phyloP scores from a whole-genome alignment of 2,329 filamentous ascomycete species.

The Cordyceps pruinosa region DNA sequence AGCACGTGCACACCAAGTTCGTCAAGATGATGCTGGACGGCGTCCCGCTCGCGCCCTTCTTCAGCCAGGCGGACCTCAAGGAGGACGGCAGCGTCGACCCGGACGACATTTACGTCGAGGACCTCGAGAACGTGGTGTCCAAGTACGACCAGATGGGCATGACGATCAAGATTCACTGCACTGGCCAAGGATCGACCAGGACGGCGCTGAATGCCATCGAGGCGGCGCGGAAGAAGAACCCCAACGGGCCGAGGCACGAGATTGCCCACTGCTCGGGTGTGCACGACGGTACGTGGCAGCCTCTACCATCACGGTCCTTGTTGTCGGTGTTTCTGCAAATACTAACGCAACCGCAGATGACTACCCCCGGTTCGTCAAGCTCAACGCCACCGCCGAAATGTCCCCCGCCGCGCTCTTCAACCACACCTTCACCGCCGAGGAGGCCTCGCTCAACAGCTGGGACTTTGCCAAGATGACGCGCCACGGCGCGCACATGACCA shows the following conservation, averaged over 20 bases:
- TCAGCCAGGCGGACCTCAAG: neutral
- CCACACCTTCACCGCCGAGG: neutral
- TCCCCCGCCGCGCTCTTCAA: neutral
- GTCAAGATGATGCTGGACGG: neutral
- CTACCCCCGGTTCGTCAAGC: neutral
- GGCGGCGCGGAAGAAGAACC: neutral
- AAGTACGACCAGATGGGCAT: neutral
- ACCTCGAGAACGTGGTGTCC: neutral
- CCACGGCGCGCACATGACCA: neutral
- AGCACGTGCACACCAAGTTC: neutral
- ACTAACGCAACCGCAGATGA: neutral
- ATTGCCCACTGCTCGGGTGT: neutral
- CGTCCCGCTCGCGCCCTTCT: neutral
- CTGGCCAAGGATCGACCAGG: neutral
- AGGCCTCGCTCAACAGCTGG: neutral
- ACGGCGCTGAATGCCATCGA: neutral
- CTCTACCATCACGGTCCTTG: neutral
- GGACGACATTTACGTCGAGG: neutral
- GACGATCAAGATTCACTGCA: neutral
- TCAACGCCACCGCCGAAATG: neutral
- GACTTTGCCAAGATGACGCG: neutral
- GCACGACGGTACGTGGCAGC: neutral
- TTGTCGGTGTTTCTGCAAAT: neutral
- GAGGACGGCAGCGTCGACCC: neutral
- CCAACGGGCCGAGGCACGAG: neutral